A percentile compares a stretch with the other conserved stretches of the same genome.
phyloP scores from a whole-genome alignment of 345 rosid genomes.

The Populus pruinosa region DNA sequence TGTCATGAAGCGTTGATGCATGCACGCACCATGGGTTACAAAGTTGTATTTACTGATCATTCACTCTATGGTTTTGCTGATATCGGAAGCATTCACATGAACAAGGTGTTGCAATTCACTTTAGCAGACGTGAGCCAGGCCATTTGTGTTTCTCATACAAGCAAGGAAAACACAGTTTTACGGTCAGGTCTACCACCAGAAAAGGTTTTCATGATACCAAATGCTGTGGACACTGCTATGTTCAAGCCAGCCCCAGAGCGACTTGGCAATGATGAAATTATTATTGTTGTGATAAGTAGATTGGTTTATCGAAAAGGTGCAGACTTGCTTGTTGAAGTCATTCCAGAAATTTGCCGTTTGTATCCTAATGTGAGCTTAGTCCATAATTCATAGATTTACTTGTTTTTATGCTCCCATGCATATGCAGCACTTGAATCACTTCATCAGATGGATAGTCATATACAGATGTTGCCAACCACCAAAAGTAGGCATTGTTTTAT shows the following conservation, averaged over 20 bases:
- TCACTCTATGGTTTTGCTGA: slow-evolving; percentile 92
- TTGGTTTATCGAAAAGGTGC: slow-evolving; percentile 95
- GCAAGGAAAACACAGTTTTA: slow-evolving; percentile 92
- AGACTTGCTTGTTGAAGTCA: slow-evolving; percentile 93
- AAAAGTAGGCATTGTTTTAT: neutral
- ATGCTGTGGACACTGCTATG: slow-evolving; percentile 99
- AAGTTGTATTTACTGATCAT: slow-evolving; percentile 89
- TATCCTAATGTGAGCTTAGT: slow-evolving; percentile 64
- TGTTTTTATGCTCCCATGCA: neutral
- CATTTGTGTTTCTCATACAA: slow-evolving; percentile 92
- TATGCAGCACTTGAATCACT: neutral
- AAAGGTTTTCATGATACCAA: slow-evolving; percentile 85
- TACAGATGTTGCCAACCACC: neutral
- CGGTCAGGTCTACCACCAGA: slow-evolving; percentile 82
- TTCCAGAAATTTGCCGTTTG: slow-evolving; percentile 76
- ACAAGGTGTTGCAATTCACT: slow-evolving; percentile 88
- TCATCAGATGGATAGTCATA: neutral
- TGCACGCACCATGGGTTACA: slow-evolving; percentile 87
- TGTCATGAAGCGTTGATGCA: slow-evolving; percentile 97
- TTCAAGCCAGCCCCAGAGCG: slow-evolving; percentile 68
- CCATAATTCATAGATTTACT: neutral
- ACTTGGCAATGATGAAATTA: slow-evolving; percentile 52
- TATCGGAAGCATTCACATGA: slow-evolving; percentile 96
- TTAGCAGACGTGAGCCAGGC: slow-evolving; percentile 95
- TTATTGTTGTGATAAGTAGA: slow-evolving; percentile 90